Evolutionary conservation across 78 protist genomes (phyloP).

Genomic region (Guillardia theta): DNA sequence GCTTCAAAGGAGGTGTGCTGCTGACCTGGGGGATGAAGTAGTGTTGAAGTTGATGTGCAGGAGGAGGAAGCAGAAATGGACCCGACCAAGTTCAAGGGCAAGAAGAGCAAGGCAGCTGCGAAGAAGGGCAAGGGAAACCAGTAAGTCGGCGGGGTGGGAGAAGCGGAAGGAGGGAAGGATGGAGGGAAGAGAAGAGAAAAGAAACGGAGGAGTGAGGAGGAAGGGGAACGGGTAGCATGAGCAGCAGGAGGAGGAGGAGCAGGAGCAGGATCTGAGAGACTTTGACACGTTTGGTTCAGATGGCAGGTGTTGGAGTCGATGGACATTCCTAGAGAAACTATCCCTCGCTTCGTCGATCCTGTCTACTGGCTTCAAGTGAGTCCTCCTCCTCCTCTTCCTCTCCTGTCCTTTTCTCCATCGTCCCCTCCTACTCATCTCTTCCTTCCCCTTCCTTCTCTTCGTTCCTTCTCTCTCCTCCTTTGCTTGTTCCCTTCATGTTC

Average conservation of each 20-base stretch:
- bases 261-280: too few species aligned
- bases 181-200: too few species aligned
- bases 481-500: slow-evolving; percentile 69
- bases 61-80: background rate
- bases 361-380: slow-evolving; percentile 94
- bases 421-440: slow-evolving; percentile 38
- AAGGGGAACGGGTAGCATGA: too few species aligned
- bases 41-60: background rate
- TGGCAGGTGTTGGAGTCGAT: slow-evolving; percentile 73
- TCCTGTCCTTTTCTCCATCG: background rate
- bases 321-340: slow-evolving; percentile 91
- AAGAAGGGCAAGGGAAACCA: slow-evolving; percentile 84
- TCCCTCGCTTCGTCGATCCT: slow-evolving; percentile 92
- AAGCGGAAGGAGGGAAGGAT: too few species aligned
- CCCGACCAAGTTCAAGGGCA: background rate
- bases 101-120: slow-evolving; percentile 82
- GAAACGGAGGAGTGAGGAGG: too few species aligned
- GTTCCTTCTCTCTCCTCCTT: background rate
- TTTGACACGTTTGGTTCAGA: too few species aligned
- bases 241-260: too few species aligned
- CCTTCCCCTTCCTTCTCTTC: background rate
- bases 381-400: slow-evolving; percentile 70
- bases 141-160: too few species aligned
- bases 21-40: background rate
- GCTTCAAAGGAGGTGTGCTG: background rate